phyloP scores from a whole-genome alignment of 2,329 filamentous ascomycete genomes.

The Thielaviopsis musarum region DNA sequence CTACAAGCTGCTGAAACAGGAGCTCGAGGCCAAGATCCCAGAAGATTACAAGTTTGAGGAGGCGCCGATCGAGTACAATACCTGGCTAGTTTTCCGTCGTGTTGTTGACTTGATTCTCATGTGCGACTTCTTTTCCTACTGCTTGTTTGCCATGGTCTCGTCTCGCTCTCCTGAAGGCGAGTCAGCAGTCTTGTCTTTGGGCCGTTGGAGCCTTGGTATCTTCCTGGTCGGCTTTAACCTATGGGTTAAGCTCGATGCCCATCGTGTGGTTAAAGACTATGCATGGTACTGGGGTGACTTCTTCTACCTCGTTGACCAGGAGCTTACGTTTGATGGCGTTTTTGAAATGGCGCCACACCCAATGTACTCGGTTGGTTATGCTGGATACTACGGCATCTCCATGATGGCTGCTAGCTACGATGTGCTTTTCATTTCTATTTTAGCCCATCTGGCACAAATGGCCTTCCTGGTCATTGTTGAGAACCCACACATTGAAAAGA shows the following conservation, averaged over 20 bases:
- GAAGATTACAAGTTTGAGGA: slow-evolving; percentile 86
- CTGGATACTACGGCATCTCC: slow-evolving; percentile 94
- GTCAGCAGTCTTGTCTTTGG: slow-evolving; percentile 45
- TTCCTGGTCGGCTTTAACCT: slow-evolving; percentile 81
- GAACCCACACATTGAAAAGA: slow-evolving; percentile 96
- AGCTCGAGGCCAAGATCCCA: slow-evolving; percentile 88
- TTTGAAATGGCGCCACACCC: slow-evolving; percentile 98
- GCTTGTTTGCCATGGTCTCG: slow-evolving; percentile 84
- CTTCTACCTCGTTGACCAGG: slow-evolving; percentile 95
- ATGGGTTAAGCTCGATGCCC: slow-evolving; percentile 96
- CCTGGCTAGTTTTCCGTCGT: slow-evolving; percentile 90
- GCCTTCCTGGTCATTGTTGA: slow-evolving; percentile 83
- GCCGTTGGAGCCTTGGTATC: slow-evolving; percentile 67
- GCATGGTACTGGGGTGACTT: slow-evolving; percentile 99
- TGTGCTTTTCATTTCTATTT: slow-evolving; percentile 88
- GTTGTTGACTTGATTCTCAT: slow-evolving; percentile 94
- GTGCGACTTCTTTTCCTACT: slow-evolving; percentile 97
- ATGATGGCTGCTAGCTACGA: slow-evolving; percentile 97
- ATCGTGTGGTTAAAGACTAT: slow-evolving; percentile 95
- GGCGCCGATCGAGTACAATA: slow-evolving; percentile 95
- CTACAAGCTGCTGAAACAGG: slow-evolving; percentile 68
- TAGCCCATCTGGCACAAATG: slow-evolving; percentile 88
- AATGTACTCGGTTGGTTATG: slow-evolving; percentile 98
- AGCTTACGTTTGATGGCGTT: slow-evolving; percentile 93
- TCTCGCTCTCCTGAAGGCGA: slow-evolving; percentile 60